Conservation (phyloP, 2,329 filamentous ascomycete species). For the Plectosphaerella plurivora region DNA sequence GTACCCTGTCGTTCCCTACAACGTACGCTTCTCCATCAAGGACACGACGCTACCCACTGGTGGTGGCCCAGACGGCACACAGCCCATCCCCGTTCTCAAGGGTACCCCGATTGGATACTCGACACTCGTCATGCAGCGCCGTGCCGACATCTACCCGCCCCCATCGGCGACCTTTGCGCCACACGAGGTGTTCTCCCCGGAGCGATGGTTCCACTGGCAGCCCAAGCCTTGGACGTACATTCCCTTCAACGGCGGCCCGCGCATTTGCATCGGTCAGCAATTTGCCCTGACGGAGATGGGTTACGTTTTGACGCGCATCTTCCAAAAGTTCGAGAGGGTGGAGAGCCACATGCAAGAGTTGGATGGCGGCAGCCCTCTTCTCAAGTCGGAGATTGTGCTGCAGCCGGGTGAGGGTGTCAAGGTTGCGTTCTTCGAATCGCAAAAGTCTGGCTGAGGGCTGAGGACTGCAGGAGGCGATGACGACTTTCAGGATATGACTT, state of each 20-base stretch:
- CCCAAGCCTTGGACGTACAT: slow-evolving; percentile 68
- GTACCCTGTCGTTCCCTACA: slow-evolving; percentile 76
- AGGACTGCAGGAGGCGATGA: neutral
- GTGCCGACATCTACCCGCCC: slow-evolving; percentile 55
- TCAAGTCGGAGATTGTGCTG: slow-evolving; percentile 58
- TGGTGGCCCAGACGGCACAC: slow-evolving; percentile 57
- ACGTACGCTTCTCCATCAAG: slow-evolving; percentile 65
- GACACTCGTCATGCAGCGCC: slow-evolving; percentile 69
- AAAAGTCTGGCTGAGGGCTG: slow-evolving; percentile 14
- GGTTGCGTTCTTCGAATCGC: slow-evolving; percentile 50
- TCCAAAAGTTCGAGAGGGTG: slow-evolving; percentile 66
- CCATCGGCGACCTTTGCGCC: slow-evolving; percentile 39
- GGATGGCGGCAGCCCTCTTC: slow-evolving; percentile 46
- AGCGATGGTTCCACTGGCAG: slow-evolving; percentile 61
- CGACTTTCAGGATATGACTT: neutral
- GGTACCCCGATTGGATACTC: slow-evolving; percentile 64
- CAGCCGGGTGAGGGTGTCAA: slow-evolving; percentile 54
- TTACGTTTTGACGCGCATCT: slow-evolving; percentile 67
- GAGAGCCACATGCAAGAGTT: slow-evolving; percentile 52
- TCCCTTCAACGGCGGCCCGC: slow-evolving; percentile 70
- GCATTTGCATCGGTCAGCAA: slow-evolving; percentile 76
- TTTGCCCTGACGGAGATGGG: slow-evolving; percentile 75
- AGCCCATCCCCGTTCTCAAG: slow-evolving; percentile 62
- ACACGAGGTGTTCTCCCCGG: slow-evolving; percentile 54
- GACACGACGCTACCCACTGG: slow-evolving; percentile 73